Percentiles rank a stretch among this genome's conserved stretches.
Evolutionary conservation across 345 rosid genomes (phyloP).

Genomic region (Excoecaria agallocha): DNA sequence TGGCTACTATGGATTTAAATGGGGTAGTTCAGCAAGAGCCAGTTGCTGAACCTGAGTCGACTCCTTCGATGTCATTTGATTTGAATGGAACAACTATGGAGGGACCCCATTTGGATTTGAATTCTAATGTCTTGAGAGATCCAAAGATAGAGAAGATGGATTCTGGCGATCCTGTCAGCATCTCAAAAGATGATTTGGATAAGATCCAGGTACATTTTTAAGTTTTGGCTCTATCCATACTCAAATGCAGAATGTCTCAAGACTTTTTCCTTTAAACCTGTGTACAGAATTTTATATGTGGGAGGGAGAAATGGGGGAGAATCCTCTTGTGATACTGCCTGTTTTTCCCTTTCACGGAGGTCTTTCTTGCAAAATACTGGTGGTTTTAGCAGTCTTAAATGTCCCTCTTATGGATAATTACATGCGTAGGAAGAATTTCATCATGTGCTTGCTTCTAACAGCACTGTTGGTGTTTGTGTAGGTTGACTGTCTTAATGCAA

Average conservation of each 20-base stretch:
- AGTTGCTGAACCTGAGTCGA: slow-evolving; percentile 30
- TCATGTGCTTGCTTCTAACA: background rate
- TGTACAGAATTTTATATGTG: background rate
- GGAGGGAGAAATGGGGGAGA: background rate
- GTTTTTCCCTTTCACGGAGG: background rate
- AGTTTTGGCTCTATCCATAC: background rate
- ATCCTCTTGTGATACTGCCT: background rate
- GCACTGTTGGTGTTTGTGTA: slow-evolving; percentile 32
- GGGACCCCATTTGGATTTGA: slow-evolving; percentile 39
- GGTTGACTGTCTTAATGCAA: slow-evolving; percentile 74
- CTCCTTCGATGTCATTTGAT: slow-evolving; percentile 45
- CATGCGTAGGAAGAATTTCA: background rate
- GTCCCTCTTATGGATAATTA: background rate
- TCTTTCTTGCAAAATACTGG: background rate
- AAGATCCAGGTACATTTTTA: slow-evolving; percentile 61
- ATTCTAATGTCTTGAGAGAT: slow-evolving; percentile 30
- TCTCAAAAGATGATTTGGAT: slow-evolving; percentile 63
- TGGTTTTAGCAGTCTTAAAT: background rate
- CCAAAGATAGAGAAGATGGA: slow-evolving; percentile 34
- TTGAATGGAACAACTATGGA: slow-evolving; percentile 58
- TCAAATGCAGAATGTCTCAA: background rate
- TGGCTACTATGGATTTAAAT: slow-evolving; percentile 55
- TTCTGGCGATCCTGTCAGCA: slow-evolving; percentile 39
- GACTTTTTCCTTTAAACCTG: background rate
- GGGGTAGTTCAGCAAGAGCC: slow-evolving; percentile 45